These are phyloP conservation scores for Mortierella antarctica DNA, from an alignment of 192 early-diverging fungal genomes.

Conservation along the genomic window DNA sequence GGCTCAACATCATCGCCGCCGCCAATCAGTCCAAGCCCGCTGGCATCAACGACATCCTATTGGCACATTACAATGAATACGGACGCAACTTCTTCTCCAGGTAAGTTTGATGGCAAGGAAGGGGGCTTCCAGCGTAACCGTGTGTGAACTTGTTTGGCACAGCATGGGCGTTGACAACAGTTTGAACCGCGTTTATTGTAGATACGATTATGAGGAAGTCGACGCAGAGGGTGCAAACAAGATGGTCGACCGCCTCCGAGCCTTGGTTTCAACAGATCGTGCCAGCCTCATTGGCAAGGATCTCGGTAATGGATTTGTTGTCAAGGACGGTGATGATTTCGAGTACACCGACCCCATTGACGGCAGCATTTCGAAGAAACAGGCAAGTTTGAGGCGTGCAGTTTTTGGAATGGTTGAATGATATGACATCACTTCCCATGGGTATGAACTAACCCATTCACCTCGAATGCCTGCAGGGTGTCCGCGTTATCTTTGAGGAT, in stretches of 20 bases:
- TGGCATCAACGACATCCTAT: constrained; percentile 83
- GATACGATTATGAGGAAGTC: constrained; percentile 99
- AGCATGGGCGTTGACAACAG: too few species aligned
- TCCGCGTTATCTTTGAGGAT: constrained; percentile 93
- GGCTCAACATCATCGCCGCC: constrained; percentile 93
- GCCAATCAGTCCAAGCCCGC: constrained; percentile 69
- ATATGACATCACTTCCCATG: not conserved
- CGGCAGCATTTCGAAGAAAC: constrained; percentile 81
- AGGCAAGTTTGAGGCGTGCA: constrained; percentile 52
- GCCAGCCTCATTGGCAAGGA: constrained; percentile 70
- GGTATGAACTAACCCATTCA: not conserved
- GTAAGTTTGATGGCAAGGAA: constrained; percentile 22
- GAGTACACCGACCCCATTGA: constrained; percentile 96
- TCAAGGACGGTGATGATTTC: constrained; percentile 88
- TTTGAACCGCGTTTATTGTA: constrained; percentile 9
- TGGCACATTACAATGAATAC: constrained; percentile 82
- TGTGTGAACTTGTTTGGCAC: too few species aligned
- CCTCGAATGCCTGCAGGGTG: constrained; percentile 61
- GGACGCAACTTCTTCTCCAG: constrained; percentile 97
- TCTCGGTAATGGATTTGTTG: constrained; percentile 70
- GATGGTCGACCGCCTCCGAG: constrained; percentile 82
- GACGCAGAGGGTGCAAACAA: constrained; percentile 78
- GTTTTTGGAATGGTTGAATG: too few species aligned
- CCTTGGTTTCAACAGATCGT: constrained; percentile 55
- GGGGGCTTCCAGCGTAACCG: too few species aligned